phyloP scores from a whole-genome alignment of 306 rosid species.

The Vigna nakashimae region DNA sequence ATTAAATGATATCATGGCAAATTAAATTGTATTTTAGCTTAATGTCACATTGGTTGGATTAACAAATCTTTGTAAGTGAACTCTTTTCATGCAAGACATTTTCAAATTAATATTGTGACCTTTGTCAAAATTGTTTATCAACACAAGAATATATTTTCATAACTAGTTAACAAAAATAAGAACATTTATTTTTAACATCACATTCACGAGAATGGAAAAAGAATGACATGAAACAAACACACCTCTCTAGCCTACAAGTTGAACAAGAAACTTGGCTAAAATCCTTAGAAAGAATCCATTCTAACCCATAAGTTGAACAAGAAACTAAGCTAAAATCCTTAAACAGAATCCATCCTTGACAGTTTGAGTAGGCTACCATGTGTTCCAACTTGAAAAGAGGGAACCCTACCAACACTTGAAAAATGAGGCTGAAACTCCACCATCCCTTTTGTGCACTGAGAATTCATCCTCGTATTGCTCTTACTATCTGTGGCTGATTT shows the following conservation, averaged over 20 bases:
- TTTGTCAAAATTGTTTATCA: no score
- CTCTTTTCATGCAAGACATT: no score
- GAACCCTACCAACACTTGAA: slow-evolving; percentile 38
- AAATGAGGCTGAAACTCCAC: slow-evolving; percentile 45
- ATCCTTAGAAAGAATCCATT: slow-evolving; percentile 22
- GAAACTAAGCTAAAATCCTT: slow-evolving; percentile 12
- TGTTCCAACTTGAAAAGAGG: slow-evolving; percentile 34
- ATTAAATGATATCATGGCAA: no score
- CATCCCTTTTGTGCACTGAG: not conserved
- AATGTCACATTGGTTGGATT: no score
- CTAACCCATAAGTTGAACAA: not conserved
- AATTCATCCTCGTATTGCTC: slow-evolving; percentile 3
- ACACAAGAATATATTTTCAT: no score
- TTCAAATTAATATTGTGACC: no score
- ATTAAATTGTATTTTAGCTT: no score
- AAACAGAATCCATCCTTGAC: slow-evolving; percentile 19
- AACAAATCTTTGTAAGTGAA: no score
- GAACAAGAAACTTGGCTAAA: slow-evolving; percentile 7
- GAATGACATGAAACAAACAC: no score
- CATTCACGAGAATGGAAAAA: no score
- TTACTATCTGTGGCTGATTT: slow-evolving; percentile 21
- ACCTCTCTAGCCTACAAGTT: not conserved
- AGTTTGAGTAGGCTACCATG: slow-evolving; percentile 9
- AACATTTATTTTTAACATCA: no score
- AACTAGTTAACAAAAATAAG: no score